These are phyloP conservation scores for Vaccinium darrowii DNA, from an alignment of 148 eudicot species.

Conservation along the genomic window DNA sequence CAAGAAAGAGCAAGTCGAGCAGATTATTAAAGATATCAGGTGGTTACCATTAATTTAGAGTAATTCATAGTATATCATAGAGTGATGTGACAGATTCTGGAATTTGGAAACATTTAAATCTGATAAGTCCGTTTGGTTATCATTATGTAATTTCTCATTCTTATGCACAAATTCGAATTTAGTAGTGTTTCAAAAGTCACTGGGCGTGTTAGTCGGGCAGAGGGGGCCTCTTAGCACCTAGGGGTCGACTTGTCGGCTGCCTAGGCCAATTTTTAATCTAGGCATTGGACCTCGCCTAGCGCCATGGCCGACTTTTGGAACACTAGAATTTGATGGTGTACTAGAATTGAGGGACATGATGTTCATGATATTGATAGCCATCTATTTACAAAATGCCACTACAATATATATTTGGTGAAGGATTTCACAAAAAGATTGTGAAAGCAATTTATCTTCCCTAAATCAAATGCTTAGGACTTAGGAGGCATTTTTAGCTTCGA, in stretches of 20 bases:
- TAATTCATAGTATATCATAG: not conserved
- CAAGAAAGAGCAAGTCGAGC: conserved; percentile 80
- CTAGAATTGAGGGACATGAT: not conserved
- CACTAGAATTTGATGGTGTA: not conserved
- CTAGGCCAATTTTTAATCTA: too few relatives aligned
- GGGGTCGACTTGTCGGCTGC: too few relatives aligned
- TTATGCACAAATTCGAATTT: too few relatives aligned
- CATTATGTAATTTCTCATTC: not conserved
- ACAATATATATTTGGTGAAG: not conserved
- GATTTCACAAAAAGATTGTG: not conserved
- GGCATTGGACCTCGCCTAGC: too few relatives aligned
- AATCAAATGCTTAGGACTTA: not conserved
- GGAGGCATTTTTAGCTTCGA: not conserved
- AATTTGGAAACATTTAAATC: not conserved
- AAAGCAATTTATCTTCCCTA: not conserved
- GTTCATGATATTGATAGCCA: not conserved
- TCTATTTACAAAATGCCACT: not conserved
- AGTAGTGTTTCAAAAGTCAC: too few relatives aligned
- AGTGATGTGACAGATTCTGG: not conserved
- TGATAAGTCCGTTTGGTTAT: not conserved
- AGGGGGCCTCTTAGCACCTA: too few relatives aligned
- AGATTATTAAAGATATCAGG: conserved; percentile 87
- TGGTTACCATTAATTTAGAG: conserved; percentile 14
- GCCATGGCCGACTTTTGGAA: not conserved
- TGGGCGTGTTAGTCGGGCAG: too few relatives aligned